Base-by-base conservation (phyloP, 2,329 filamentous ascomycete genomes). In the Talaromyces pinophilus region DNA sequence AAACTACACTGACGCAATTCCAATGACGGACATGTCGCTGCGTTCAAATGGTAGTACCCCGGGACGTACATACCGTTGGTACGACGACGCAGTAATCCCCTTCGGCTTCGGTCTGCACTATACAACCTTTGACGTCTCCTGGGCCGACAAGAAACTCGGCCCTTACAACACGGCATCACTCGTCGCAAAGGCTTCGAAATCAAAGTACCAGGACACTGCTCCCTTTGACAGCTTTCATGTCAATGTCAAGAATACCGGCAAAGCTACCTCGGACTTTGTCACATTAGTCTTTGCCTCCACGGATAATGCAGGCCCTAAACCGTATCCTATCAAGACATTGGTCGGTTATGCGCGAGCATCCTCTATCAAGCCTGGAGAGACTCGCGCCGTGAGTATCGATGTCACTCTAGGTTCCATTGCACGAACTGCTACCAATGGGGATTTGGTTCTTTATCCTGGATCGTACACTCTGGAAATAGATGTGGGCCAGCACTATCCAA, bases 31-130 rank as follows among this genome's bases (percentile, higher is more conserved):
- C 68, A 75, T 78, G 72, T 70, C 68, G 35, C 71, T 80, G 22
- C 72, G 75, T 19, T 74, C 77, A 0, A 74, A 69, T 30, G 68
- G 59, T 4, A 64, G 66, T 28, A 73, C 69, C 30, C 78, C 77
- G 2, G 79, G 78, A 1, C 71, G 77, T 15, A 80, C 78, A 6
- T 80, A 80, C 68, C 73, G 75, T 62, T 80, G 77, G 77, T 80
- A 78, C 68, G 67, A 72, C n/a, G 64, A 76, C 10, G 65, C 72
- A 0, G 76, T 79, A 4, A 61, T 78, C 8, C 72, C 74, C 1
- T 81, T 80, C 68, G 79, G 79, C 7, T 76, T 74, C 62, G 78
- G 78, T 0, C 66, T 81, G 44, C 77, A 79, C 69, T 80, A 80
- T 68, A 80, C 78, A 15, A 76, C 71, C 33, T 80, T 80, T 70